Percentiles rank a stretch among this genome's conserved stretches.
These are phyloP conservation scores for Bondarzewia mesenterica DNA, from an alignment of 1,284 basidiomycete genomes.

Conservation along the genomic window DNA sequence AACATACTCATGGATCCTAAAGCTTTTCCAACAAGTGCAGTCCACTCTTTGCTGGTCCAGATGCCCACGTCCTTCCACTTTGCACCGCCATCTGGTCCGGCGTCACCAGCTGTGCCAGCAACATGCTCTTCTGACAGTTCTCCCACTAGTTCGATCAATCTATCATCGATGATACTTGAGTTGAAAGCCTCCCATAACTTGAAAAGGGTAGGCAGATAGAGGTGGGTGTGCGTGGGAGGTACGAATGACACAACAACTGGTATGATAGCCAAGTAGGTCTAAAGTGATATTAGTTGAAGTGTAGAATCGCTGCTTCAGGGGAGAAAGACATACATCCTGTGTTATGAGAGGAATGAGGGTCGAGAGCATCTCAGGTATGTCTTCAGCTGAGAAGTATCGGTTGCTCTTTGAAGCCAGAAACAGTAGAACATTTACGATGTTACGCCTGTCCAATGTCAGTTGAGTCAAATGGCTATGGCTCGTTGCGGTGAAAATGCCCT, in stretches of 20 bases:
- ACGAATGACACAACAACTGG: conserved; percentile 74
- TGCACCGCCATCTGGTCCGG: conserved; percentile 44
- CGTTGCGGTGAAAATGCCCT: conserved; percentile 16
- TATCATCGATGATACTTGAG: conserved; percentile 74
- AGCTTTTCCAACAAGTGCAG: conserved; percentile 80
- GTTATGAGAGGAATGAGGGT: conserved; percentile 64
- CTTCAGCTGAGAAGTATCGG: conserved; percentile 59
- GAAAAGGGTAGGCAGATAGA: conserved; percentile 71
- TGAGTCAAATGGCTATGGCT: conserved; percentile 10
- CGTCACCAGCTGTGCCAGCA: conserved; percentile 44
- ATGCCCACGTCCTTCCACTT: conserved; percentile 80
- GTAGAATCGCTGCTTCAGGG: not conserved
- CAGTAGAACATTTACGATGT: conserved; percentile 60
- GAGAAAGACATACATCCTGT: conserved; percentile 40
- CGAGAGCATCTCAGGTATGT: conserved; percentile 67
- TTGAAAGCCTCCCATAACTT: conserved; percentile 84
- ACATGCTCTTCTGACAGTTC: conserved; percentile 75
- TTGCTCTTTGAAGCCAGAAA: conserved; percentile 67
- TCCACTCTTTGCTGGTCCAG: conserved; percentile 84
- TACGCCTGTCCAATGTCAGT: conserved; percentile 35
- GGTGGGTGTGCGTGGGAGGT: conserved; percentile 57
- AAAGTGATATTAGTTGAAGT: conserved; percentile 7
- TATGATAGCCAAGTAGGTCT: conserved; percentile 61
- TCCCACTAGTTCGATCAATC: conserved; percentile 77
- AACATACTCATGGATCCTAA: conserved; percentile 80